Percentiles rank a stretch among this genome's conserved stretches.
Evolutionary conservation across 495 filamentous ascomycete species (phyloP).

Genomic region (Lentithecium fluviatile): DNA sequence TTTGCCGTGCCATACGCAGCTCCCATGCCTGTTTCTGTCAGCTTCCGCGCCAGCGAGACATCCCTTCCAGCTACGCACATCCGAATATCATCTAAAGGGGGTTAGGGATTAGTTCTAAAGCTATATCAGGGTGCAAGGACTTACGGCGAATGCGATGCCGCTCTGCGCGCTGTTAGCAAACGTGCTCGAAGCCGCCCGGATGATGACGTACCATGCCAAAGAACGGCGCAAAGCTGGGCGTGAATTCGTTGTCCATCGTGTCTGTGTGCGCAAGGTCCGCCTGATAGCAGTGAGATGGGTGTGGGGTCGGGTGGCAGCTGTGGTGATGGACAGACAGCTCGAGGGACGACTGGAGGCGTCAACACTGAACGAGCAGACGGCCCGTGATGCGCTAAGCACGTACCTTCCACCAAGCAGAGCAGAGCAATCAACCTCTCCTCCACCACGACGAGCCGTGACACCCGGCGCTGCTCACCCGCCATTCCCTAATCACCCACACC

Average conservation of each 20-base stretch:
- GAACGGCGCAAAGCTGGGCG: constrained; percentile 94
- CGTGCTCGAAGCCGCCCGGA: constrained; percentile 21
- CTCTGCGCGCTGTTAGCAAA: constrained; percentile 53
- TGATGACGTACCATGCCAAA: constrained; percentile 80
- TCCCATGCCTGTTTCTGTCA: constrained; percentile 63
- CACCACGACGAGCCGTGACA: not conserved
- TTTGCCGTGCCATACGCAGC: constrained; percentile 98
- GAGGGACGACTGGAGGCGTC: not conserved
- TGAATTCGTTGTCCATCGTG: constrained; percentile 65
- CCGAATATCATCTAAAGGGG: constrained; percentile 73
- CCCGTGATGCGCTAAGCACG: not conserved
- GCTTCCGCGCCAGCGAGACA: constrained; percentile 3
- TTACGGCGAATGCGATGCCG: constrained; percentile 90
- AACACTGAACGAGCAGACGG: too few relatives aligned
- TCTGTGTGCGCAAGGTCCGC: not conserved
- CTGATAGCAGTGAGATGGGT: too few relatives aligned
- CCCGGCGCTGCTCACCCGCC: not conserved
- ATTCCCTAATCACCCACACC: not conserved
- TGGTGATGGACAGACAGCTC: not conserved
- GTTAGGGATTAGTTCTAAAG: constrained; percentile 10
- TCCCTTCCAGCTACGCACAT: constrained; percentile 56
- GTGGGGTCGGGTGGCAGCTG: not conserved
- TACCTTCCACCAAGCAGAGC: not conserved
- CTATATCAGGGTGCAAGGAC: constrained; percentile 41
- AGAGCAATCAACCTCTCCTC: not conserved